Conservation (phyloP, 164 flowering plant genomes). For the Paratinospora sagittata region DNA sequence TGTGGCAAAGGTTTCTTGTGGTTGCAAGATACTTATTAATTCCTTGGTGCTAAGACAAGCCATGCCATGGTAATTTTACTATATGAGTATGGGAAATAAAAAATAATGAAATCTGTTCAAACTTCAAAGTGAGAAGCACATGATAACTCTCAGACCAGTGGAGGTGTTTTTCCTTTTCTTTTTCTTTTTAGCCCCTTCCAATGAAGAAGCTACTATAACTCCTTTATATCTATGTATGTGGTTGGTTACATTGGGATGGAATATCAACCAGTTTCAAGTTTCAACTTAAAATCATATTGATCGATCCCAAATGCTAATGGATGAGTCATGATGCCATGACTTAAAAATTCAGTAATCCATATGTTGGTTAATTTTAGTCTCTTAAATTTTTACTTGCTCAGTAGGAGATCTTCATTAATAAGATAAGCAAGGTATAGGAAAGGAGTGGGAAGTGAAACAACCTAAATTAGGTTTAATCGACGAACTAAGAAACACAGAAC, state of each 20-base stretch:
- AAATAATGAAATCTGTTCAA: too few relatives aligned
- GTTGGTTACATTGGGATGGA: neutral
- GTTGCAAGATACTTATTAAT: neutral
- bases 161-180: neutral
- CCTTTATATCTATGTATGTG: too few relatives aligned
- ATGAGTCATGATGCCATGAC: neutral
- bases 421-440: neutral
- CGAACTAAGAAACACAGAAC: too few relatives aligned
- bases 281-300: neutral
- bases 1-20: neutral
- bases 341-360: neutral
- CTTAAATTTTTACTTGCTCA: neutral
- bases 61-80: too few relatives aligned
- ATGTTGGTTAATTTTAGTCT: neutral
- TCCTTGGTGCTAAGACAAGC: too few relatives aligned
- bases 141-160: neutral
- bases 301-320: neutral
- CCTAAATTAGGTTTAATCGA: too few relatives aligned
- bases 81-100: too few relatives aligned
- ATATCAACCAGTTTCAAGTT: neutral
- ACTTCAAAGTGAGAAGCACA: neutral
- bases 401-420: neutral
- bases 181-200: neutral
- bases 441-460: neutral
- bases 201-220: neutral